Evolutionary conservation across 768 basidiomycete genomes (phyloP).

Genomic region (Boletus huronensis): DNA sequence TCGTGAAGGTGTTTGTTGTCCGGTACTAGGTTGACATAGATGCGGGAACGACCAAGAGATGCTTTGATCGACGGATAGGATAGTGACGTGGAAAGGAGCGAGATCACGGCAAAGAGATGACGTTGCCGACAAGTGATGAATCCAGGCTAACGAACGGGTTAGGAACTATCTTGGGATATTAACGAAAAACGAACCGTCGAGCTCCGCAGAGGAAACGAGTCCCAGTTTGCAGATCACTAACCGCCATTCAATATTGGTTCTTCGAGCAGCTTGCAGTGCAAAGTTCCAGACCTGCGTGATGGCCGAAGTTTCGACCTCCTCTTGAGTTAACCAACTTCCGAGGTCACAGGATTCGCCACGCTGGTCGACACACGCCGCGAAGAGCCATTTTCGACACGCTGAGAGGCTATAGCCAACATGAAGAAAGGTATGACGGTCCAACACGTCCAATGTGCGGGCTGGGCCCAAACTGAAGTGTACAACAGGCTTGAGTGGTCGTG

Average conservation of each 20-base stretch:
- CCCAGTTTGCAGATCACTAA: slow-evolving; percentile 72
- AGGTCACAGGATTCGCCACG: slow-evolving; percentile 72
- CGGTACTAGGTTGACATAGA: slow-evolving; percentile 20
- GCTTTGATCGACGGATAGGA: slow-evolving; percentile 58
- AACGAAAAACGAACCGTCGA: slow-evolving; percentile 52
- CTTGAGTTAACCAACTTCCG: slow-evolving; percentile 62
- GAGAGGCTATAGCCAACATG: slow-evolving; percentile 75
- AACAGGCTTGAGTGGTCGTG: slow-evolving; percentile 38
- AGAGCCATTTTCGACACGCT: slow-evolving; percentile 69
- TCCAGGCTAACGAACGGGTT: slow-evolving; percentile 56
- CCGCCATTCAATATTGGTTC: slow-evolving; percentile 76
- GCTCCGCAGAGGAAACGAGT: slow-evolving; percentile 51
- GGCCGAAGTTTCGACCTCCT: slow-evolving; percentile 43
- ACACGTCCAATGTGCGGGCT: slow-evolving; percentile 43
- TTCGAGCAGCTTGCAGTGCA: slow-evolving; percentile 54
- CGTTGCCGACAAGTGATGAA: slow-evolving; percentile 43
- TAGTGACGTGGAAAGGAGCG: slow-evolving; percentile 55
- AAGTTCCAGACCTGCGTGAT: slow-evolving; percentile 71
- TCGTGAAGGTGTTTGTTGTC: slow-evolving; percentile 26
- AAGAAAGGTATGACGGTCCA: slow-evolving; percentile 59
- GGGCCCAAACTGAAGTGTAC: slow-evolving; percentile 41
- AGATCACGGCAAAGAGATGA: slow-evolving; percentile 38
- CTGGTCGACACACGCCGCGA: slow-evolving; percentile 73
- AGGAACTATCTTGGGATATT: not conserved
- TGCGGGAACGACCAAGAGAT: slow-evolving; percentile 57